These are phyloP conservation scores for Plasmodium vivax DNA, from an alignment of 169 alveolate genomes.

Conservation along the genomic window DNA sequence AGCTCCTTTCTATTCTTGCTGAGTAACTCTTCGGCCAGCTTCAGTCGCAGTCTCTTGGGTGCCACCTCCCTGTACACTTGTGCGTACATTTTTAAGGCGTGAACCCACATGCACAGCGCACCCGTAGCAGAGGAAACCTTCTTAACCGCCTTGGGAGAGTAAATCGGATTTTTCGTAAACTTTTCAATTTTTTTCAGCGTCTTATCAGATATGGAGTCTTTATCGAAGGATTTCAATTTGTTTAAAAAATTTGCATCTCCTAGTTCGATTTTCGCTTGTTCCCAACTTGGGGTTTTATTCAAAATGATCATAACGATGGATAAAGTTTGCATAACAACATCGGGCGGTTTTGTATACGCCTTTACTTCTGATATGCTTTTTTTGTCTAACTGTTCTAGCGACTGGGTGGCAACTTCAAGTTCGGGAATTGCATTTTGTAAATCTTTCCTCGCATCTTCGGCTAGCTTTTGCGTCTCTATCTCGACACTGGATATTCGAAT, in stretches of 20 bases:
- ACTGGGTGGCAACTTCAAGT: slow-evolving; percentile 94
- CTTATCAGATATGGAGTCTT: slow-evolving; percentile 90
- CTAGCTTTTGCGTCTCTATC: slow-evolving; percentile 92
- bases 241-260: slow-evolving; percentile 94
- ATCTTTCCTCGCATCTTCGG: slow-evolving; percentile 96
- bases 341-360: slow-evolving; percentile 92
- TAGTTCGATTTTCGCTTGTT: slow-evolving; percentile 93
- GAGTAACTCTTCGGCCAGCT: slow-evolving; percentile 90
- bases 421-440: slow-evolving; percentile 97
- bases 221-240: slow-evolving; percentile 91
- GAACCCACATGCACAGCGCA: slow-evolving; percentile 96
- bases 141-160: slow-evolving; percentile 91
- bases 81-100: slow-evolving; percentile 95
- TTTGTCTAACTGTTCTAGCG: slow-evolving; percentile 95
- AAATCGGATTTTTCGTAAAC: slow-evolving; percentile 90
- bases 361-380: slow-evolving; percentile 94
- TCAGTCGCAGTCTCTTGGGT: slow-evolving; percentile 94
- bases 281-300: slow-evolving; percentile 94
- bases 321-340: slow-evolving; percentile 93
- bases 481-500: slow-evolving; percentile 93
- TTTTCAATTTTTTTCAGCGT: slow-evolving; percentile 90
- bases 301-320: slow-evolving; percentile 94
- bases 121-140: slow-evolving; percentile 94
- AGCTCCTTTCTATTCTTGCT: slow-evolving; percentile 89
- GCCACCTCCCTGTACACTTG: slow-evolving; percentile 96